A percentile compares a stretch with the other conserved stretches of the same genome.
phyloP scores from a whole-genome alignment of 805 yeast genomes.

The Cyberlindnera nakhonratchasimensis region DNA sequence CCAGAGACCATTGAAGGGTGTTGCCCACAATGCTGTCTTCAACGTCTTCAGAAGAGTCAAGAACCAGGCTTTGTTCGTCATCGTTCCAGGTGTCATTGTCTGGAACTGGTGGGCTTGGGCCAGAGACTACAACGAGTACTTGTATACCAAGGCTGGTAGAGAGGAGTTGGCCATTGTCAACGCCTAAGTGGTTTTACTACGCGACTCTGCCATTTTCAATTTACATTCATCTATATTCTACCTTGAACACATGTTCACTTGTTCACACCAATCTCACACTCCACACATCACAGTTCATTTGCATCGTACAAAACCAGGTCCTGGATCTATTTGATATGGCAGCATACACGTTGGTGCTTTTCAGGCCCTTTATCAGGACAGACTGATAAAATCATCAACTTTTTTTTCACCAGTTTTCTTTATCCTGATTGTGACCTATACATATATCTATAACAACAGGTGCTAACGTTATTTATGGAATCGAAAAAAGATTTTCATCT shows the following conservation, averaged over 20 bases:
- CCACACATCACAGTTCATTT: constrained; percentile 1
- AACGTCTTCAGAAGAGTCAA: constrained; percentile 93
- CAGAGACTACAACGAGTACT: constrained; percentile 86
- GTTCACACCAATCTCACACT: not conserved
- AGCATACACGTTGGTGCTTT: no score
- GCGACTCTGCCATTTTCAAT: not conserved
- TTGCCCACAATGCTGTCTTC: constrained; percentile 80
- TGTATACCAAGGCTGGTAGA: constrained; percentile 97
- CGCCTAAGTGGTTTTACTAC: constrained; percentile 26
- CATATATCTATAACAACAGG: constrained; percentile 5
- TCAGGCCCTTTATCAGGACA: no score
- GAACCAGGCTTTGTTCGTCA: constrained; percentile 74
- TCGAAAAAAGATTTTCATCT: not conserved
- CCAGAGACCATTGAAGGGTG: constrained; percentile 87
- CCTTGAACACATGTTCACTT: no score
- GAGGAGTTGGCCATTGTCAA: constrained; percentile 76
- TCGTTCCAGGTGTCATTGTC: constrained; percentile 73
- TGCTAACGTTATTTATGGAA: constrained; percentile 13
- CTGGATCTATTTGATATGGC: not conserved
- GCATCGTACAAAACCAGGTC: not conserved
- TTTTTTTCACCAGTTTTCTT: no score
- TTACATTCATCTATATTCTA: not conserved
- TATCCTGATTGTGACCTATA: constrained; percentile 2
- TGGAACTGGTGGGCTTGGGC: constrained; percentile 87
- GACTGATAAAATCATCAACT: no score